Percentiles rank a stretch among this genome's conserved stretches.
Evolutionary conservation across 805 yeast genomes (phyloP).

Genomic region (Pichia occidentalis): DNA sequence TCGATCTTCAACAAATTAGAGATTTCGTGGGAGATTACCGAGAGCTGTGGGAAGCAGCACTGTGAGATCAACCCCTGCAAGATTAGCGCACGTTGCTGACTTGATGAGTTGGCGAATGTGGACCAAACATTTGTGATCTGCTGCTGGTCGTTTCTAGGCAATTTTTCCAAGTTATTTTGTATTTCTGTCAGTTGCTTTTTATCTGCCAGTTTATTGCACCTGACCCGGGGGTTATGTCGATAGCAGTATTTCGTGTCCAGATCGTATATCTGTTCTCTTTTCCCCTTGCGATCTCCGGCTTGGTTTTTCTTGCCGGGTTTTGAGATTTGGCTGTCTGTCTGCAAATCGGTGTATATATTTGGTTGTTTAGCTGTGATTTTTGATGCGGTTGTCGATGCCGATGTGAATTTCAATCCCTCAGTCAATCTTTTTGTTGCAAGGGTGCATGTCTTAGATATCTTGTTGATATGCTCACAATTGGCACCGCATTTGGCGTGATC

Average conservation of each 20-base stretch:
- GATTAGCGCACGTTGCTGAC: constrained; percentile 63
- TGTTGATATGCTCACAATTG: too few relatives aligned
- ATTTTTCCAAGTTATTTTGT: constrained; percentile 48
- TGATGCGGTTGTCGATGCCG: too few relatives aligned
- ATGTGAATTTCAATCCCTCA: too few relatives aligned
- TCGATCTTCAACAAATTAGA: constrained; percentile 78
- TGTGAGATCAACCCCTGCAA: constrained; percentile 79
- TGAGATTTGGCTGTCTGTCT: too few relatives aligned
- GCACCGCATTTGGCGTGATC: too few relatives aligned
- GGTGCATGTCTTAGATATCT: too few relatives aligned
- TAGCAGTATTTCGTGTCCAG: constrained; percentile 73
- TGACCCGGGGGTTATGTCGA: constrained; percentile 86
- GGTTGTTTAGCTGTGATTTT: too few relatives aligned
- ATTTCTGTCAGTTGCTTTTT: constrained; percentile 55
- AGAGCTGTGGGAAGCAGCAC: constrained; percentile 92
- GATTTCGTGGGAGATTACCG: constrained; percentile 77
- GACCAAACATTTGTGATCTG: constrained; percentile 82
- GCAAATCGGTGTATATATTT: too few relatives aligned
- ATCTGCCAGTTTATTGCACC: constrained; percentile 64
- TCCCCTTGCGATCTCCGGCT: too few relatives aligned
- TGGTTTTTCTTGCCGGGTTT: too few relatives aligned
- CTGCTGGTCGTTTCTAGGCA: constrained; percentile 67
- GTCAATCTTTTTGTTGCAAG: too few relatives aligned
- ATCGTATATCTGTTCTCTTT: constrained; percentile 29
- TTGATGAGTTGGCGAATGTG: constrained; percentile 68